These are phyloP conservation scores for Beta vulgaris DNA, from an alignment of 148 eudicot genomes.

Conservation along the genomic window DNA sequence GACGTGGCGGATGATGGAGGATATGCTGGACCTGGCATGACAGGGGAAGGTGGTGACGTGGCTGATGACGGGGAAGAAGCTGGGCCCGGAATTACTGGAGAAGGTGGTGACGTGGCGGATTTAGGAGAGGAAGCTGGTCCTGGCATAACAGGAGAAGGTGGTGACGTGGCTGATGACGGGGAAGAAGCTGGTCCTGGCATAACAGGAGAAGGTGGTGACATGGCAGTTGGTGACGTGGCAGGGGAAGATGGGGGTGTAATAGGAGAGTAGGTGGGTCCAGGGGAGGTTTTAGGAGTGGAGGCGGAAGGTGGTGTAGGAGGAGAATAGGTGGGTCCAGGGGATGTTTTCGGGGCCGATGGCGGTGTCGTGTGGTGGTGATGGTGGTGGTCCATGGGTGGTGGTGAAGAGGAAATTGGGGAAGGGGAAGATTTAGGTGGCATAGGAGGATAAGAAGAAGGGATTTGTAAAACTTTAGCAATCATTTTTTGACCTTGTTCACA, in stretches of 20 bases:
- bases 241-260: conserved; percentile 1
- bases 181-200: too few species aligned
- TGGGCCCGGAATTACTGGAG: neutral
- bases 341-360: neutral
- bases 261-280: neutral
- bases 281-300: neutral
- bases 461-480: conserved; percentile 40
- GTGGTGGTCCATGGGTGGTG: conserved; percentile 10
- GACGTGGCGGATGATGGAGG: conserved; percentile 13
- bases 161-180: neutral
- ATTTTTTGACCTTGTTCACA: conserved; percentile 59
- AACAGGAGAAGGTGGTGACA: neutral
- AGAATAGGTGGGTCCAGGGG: neutral
- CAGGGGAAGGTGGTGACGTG: conserved; percentile 2
- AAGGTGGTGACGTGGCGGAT: neutral
- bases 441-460: neutral
- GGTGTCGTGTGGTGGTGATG: conserved; percentile 2
- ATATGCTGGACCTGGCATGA: neutral
- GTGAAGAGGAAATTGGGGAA: conserved; percentile 8
- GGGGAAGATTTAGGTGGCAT: conserved; percentile 22
- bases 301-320: neutral
- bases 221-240: neutral
- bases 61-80: neutral
- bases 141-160: neutral
- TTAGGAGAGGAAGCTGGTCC: neutral